phyloP scores from a whole-genome alignment of 2,329 filamentous ascomycete genomes.

The Fusarium torreyae region DNA sequence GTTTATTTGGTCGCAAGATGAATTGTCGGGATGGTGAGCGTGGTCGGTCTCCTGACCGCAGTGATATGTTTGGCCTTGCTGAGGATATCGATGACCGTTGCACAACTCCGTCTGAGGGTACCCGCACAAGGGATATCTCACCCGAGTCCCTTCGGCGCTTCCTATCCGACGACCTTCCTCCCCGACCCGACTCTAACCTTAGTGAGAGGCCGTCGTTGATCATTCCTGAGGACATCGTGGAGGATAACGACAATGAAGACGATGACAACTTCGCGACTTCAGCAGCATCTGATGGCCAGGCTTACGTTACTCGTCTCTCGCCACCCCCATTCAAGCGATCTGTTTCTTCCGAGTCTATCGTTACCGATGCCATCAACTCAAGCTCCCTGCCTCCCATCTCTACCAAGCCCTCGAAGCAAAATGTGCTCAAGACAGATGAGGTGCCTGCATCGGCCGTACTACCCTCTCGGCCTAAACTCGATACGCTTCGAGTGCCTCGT shows the following conservation, averaged over 20 bases:
- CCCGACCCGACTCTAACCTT: constrained; percentile 46
- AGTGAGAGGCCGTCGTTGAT: constrained; percentile 52
- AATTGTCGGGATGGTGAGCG: constrained; percentile 54
- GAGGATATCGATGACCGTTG: constrained; percentile 42
- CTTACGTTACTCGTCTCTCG: constrained; percentile 65
- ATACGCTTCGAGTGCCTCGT: constrained; percentile 47
- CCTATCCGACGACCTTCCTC: constrained; percentile 62
- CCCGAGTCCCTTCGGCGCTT: constrained; percentile 69
- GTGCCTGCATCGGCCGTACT: constrained; percentile 42
- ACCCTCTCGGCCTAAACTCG: constrained; percentile 43
- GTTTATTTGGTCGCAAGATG: constrained; percentile 64
- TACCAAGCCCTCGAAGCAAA: constrained; percentile 31
- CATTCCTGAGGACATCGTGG: constrained; percentile 56
- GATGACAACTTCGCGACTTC: constrained; percentile 75
- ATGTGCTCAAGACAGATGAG: constrained; percentile 21
- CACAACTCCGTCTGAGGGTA: constrained; percentile 56
- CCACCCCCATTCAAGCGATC: constrained; percentile 66
- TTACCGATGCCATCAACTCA: constrained; percentile 41
- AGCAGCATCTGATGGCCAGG: constrained; percentile 61
- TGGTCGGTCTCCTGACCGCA: constrained; percentile 52
- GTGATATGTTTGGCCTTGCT: constrained; percentile 27
- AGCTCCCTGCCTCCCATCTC: constrained; percentile 49
- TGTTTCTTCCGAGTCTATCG: constrained; percentile 50
- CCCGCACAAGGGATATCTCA: constrained; percentile 67
- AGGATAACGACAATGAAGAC: constrained; percentile 66